A percentile compares a stretch with the other conserved stretches of the same genome.
Conservation (phyloP, 306 rosid species). For the Herpetospermum pedunculosum region DNA sequence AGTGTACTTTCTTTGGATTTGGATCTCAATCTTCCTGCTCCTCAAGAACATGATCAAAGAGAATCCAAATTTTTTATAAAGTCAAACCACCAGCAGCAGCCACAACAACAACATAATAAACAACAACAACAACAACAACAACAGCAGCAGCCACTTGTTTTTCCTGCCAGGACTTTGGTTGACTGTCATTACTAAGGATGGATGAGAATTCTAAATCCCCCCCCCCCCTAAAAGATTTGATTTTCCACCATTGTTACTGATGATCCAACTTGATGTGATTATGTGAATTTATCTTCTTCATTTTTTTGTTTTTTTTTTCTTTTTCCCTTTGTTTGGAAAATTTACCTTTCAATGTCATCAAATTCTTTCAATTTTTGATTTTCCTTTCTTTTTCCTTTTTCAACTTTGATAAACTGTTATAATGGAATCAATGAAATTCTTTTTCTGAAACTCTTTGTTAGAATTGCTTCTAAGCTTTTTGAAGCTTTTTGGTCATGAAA, state of each 20-base stretch:
- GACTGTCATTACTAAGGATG: constrained; percentile 78
- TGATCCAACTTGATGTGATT: constrained; percentile 6
- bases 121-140: constrained; percentile 30
- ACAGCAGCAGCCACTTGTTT: constrained; percentile 25
- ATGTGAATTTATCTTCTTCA: neutral
- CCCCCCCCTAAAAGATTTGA: neutral
- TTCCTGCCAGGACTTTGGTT: constrained; percentile 70
- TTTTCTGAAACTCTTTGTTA: constrained; percentile 3
- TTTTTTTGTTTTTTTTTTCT: constrained; percentile 8
- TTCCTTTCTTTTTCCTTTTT: neutral
- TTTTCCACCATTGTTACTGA: neutral
- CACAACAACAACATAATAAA: constrained; percentile 12
- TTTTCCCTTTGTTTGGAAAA: constrained; percentile 1
- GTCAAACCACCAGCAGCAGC: constrained; percentile 38
- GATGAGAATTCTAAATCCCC: constrained; percentile 4
- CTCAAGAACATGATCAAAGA: constrained; percentile 69
- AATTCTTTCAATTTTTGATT: constrained; percentile 39
- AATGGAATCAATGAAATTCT: constrained; percentile 5
- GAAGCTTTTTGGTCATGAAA: constrained; percentile 28
- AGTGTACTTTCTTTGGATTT: constrained; percentile 54
- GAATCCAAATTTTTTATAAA: constrained; percentile 51
- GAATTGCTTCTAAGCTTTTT: neutral
- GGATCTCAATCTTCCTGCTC: constrained; percentile 98
- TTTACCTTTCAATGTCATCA: constrained; percentile 17
- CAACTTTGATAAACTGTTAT: neutral